phyloP scores from a whole-genome alignment of 2,329 filamentous ascomycete genomes.

The Chaetomiaceae sp. region DNA sequence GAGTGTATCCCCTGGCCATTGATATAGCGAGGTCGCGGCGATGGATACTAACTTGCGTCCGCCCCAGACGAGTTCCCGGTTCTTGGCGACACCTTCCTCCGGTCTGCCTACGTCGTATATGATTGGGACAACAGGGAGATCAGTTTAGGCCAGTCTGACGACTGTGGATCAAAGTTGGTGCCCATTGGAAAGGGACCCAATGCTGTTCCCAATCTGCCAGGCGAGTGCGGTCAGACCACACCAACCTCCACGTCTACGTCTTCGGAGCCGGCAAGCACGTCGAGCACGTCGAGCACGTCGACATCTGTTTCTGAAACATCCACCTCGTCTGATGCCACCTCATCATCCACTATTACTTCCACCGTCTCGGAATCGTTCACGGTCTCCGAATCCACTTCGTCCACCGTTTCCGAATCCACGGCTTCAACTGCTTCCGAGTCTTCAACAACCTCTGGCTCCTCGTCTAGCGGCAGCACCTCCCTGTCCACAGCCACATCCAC shows the following conservation, averaged over 20 bases:
- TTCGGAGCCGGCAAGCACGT: not conserved
- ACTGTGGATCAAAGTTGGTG: slow-evolving; percentile 38
- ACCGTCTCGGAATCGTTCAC: not conserved
- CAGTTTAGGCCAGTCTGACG: slow-evolving; percentile 35
- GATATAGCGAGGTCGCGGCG: not conserved
- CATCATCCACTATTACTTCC: not conserved
- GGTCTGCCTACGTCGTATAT: slow-evolving; percentile 42
- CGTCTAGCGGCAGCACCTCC: not conserved
- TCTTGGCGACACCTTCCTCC: slow-evolving; percentile 43
- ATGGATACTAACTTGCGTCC: too few species aligned
- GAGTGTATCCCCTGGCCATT: not conserved
- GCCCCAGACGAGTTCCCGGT: slow-evolving; percentile 27
- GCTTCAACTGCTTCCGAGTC: too few species aligned
- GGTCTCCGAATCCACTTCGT: not conserved
- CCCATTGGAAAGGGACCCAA: slow-evolving; percentile 39
- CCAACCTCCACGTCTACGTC: slow-evolving; percentile 2
- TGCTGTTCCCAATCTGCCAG: slow-evolving; percentile 24
- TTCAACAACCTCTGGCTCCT: not conserved
- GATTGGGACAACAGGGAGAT: slow-evolving; percentile 39
- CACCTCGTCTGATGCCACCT: not conserved
- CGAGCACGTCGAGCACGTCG: not conserved
- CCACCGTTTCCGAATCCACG: too few species aligned
- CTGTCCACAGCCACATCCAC: not conserved
- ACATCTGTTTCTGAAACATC: not conserved
- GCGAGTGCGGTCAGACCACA: slow-evolving; percentile 2